These are phyloP conservation scores for Citrus mangshanensis DNA, from an alignment of 345 rosid species.

Conservation along the genomic window DNA sequence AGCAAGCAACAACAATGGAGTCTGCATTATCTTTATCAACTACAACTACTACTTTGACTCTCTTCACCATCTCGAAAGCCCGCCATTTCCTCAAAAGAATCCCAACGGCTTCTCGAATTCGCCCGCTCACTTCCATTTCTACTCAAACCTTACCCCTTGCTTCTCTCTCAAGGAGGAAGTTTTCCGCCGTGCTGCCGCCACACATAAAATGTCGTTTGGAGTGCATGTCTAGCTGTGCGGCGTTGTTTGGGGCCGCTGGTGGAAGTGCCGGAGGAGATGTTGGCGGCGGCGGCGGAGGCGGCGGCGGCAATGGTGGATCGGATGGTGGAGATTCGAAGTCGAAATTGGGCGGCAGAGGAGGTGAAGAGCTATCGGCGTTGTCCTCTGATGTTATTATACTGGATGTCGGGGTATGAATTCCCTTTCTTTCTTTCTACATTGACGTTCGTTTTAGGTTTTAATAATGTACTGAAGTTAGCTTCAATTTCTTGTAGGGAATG, in stretches of 20 bases:
- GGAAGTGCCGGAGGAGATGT: constrained; percentile 47
- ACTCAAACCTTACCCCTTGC: not conserved
- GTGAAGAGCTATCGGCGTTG: constrained; percentile 40
- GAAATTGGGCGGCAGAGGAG: constrained; percentile 45
- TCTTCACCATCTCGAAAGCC: constrained; percentile 52
- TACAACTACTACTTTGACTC: constrained; percentile 26
- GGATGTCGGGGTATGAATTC: constrained; percentile 76
- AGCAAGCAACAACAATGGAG: constrained; percentile 36
- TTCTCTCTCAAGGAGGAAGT: constrained; percentile 10
- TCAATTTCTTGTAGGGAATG: constrained; percentile 66
- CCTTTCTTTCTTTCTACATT: constrained; percentile 2
- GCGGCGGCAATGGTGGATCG: constrained; percentile 43
- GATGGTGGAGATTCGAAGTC: constrained; percentile 59
- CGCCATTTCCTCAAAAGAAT: constrained; percentile 29
- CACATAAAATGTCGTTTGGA: constrained; percentile 35
- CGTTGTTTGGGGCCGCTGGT: constrained; percentile 44
- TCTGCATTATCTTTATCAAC: constrained; percentile 35
- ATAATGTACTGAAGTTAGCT: not conserved
- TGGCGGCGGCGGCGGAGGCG: constrained; percentile 37
- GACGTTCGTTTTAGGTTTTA: not conserved
- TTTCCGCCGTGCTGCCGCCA: constrained; percentile 30
- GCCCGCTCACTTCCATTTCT: constrained; percentile 18
- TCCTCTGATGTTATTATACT: constrained; percentile 76
- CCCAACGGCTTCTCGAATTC: not conserved
- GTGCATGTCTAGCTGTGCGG: constrained; percentile 49